Evolutionary conservation across 2,329 filamentous ascomycete species (phyloP).

Genomic region (Colletotrichum chlorophyti): DNA sequence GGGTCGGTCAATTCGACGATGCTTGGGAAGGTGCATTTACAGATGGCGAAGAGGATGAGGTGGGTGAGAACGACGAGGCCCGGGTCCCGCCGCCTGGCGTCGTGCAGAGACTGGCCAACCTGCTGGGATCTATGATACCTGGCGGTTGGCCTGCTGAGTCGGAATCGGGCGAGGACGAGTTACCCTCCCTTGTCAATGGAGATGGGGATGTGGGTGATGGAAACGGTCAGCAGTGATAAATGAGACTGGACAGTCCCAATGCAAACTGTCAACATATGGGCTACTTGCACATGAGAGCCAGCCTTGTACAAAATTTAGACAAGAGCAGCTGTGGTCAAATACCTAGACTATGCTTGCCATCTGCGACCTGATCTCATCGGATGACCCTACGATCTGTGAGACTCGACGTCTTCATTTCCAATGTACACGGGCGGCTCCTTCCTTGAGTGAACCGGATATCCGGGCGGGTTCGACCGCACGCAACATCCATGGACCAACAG

Average conservation of each 20-base stretch:
- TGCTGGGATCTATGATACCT: constrained; percentile 19
- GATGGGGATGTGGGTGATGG: constrained; percentile 21
- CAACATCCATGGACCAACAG: neutral
- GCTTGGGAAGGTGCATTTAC: constrained; percentile 28
- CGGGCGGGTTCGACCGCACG: constrained; percentile 24
- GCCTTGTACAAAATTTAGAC: too few species aligned
- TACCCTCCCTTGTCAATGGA: constrained; percentile 31
- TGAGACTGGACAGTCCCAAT: too few species aligned
- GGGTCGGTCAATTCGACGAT: neutral
- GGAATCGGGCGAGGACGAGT: neutral
- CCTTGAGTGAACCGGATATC: neutral
- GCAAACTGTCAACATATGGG: too few species aligned
- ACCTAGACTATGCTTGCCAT: too few species aligned
- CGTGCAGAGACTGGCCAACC: constrained; percentile 16
- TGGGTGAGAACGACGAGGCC: neutral
- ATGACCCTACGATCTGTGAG: too few species aligned
- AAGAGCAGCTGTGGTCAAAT: too few species aligned
- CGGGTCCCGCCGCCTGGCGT: constrained; percentile 9
- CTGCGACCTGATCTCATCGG: too few species aligned
- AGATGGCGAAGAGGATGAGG: constrained; percentile 24
- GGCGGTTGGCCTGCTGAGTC: constrained; percentile 12
- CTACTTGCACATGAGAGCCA: too few species aligned
- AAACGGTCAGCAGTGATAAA: constrained; percentile 11
- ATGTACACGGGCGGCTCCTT: constrained; percentile 3
- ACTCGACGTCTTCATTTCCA: neutral